Evolutionary conservation across 1,284 basidiomycete genomes (phyloP), one percentile per base, ranked within the genome.

Genomic region (Ceratobasidium theobromae): DNA sequence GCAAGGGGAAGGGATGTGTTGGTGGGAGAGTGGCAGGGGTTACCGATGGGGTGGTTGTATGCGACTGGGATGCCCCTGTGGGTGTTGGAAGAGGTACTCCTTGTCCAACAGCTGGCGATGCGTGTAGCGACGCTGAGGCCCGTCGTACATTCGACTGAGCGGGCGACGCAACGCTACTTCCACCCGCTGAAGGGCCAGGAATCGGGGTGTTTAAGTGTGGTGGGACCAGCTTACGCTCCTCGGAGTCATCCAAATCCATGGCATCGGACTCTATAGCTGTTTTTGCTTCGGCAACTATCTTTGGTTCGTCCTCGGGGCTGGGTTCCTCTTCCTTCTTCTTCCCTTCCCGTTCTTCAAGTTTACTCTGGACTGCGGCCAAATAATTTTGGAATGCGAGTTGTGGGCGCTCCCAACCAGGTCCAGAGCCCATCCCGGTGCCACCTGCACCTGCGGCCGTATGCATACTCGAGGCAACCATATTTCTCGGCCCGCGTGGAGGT

Each of bases 401-500:
- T 12, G 57, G 57, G 43, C 57, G 45, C n/a, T 60, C 57, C 57
- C 57, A 60, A 18, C 18, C 45, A 35, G 57, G 57, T 23, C 30
- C 57, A 38, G 45, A 18, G 25, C 23, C 33, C 18, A 27, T 5
- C 18, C 45, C 32, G 4, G 57, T 21, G 11, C 18, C 48, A 28
- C 11, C 27, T n/a, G 45, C 21, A 14, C 23, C n/a, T 45, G 18
- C 12, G 2, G 38, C 55, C 46, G 57, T 23, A 32, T 12, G 32
- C 16, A 40, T 14, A 2, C 54, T 40, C n/a, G 46, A 40, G 4
- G 30, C 45, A 18, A 60, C 45, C 57, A 60, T 60, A 35, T 60
- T 60, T 49, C 57, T 60, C 46, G 57, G 57, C 16, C 57, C 57
- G 21, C 57, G 57, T 25, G 57, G 57, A 32, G 57, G 57, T 32